Percentiles rank a stretch among this genome's conserved stretches.
Evolutionary conservation across 202 grass and related monocot genomes (phyloP).

Genomic region (Saccharum hybrid): DNA sequence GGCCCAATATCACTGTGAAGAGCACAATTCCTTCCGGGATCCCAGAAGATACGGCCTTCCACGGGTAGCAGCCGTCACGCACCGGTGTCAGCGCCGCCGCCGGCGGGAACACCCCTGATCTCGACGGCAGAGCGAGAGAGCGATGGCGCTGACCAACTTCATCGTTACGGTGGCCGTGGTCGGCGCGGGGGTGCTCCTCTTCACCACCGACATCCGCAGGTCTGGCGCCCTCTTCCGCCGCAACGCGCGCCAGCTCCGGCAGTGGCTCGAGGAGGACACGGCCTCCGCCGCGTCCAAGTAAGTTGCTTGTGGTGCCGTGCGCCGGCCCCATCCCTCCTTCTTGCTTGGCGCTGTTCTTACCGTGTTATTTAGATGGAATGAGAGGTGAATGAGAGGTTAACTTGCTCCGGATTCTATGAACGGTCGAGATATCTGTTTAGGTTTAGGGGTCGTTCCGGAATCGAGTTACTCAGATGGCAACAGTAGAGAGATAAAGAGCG

Average conservation of each 20-base stretch:
- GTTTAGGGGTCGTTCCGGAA: conserved; percentile 14
- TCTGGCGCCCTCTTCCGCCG: conserved; percentile 78
- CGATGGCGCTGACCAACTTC: conserved; percentile 93
- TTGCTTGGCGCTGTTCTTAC: neutral
- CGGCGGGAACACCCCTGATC: conserved; percentile 11
- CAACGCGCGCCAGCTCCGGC: conserved; percentile 82
- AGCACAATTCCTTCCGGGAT: conserved; percentile 19
- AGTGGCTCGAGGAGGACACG: conserved; percentile 90
- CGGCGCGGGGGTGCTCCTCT: conserved; percentile 69
- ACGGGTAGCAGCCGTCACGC: neutral
- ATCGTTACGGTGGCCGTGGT: conserved; percentile 77
- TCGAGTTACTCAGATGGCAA: neutral
- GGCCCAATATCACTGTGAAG: neutral
- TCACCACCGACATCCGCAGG: conserved; percentile 84
- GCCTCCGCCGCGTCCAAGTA: conserved; percentile 68
- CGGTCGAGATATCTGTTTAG: neutral
- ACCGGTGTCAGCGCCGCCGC: conserved; percentile 27
- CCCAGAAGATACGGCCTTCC: conserved; percentile 2
- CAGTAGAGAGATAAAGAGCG: neutral
- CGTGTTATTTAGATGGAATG: neutral
- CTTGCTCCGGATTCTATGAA: neutral
- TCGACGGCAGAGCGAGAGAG: conserved; percentile 6
- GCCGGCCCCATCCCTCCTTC: too few species aligned
- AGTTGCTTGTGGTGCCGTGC: neutral
- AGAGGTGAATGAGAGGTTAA: neutral